A percentile compares a stretch with the other conserved stretches of the same genome.
Evolutionary conservation across 2,329 filamentous ascomycete species (phyloP).

Genomic region (Alternaria sp.): DNA sequence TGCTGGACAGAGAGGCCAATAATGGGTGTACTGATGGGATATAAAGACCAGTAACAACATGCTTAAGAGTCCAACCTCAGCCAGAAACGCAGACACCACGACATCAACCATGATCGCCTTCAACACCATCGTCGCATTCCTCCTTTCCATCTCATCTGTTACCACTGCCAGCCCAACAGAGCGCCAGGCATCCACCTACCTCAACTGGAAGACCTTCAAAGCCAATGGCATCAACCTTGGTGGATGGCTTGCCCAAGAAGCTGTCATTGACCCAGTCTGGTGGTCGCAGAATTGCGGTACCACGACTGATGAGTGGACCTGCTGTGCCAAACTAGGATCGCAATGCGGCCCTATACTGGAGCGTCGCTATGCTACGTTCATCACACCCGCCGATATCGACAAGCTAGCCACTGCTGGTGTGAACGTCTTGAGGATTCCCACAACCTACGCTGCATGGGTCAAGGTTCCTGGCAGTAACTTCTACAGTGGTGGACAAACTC

Average conservation of each 20-base stretch:
- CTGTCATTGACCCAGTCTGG: conserved; percentile 33
- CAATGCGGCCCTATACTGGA: conserved; percentile 40
- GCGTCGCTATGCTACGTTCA: conserved; percentile 37
- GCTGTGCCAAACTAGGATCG: conserved; percentile 39
- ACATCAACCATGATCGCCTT: neutral
- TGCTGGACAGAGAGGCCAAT: neutral
- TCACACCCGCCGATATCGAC: conserved; percentile 43
- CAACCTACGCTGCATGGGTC: conserved; percentile 48
- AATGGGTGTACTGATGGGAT: neutral
- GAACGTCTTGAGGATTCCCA: conserved; percentile 46
- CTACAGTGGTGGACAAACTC: conserved; percentile 43
- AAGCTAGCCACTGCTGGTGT: conserved; percentile 40
- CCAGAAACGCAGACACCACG: neutral
- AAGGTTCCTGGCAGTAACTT: conserved; percentile 42
- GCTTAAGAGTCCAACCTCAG: neutral
- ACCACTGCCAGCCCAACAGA: neutral
- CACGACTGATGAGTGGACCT: conserved; percentile 46
- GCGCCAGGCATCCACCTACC: neutral
- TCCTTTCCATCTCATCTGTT: neutral
- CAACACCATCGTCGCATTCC: neutral
- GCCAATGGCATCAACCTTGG: conserved; percentile 37
- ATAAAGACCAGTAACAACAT: neutral
- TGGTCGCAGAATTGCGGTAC: conserved; percentile 29
- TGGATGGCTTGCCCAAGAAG: conserved; percentile 46
- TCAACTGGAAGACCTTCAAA: conserved; percentile 26